Evolutionary conservation across 2,329 filamentous ascomycete species (phyloP).

Genomic region (Fusarium mexicanum): DNA sequence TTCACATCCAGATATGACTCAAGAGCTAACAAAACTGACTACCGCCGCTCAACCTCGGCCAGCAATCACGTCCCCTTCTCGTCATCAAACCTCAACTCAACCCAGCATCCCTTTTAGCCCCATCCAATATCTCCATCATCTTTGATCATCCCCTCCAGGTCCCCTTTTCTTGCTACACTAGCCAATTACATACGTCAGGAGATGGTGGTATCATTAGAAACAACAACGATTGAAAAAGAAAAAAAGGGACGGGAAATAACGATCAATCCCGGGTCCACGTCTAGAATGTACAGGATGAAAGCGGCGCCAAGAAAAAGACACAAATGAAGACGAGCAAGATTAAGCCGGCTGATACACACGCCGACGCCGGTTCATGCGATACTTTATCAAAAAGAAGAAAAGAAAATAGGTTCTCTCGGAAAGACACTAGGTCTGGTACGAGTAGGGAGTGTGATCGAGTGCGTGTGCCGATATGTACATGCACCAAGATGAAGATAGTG

Average conservation of each 20-base stretch:
- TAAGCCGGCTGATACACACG: slow-evolving; percentile 45
- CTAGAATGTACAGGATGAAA: slow-evolving; percentile 49
- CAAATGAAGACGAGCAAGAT: slow-evolving; percentile 46
- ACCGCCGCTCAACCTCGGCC: slow-evolving; percentile 36
- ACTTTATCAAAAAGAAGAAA: slow-evolving; percentile 35
- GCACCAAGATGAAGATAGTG: slow-evolving; percentile 18
- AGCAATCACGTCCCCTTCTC: slow-evolving; percentile 27
- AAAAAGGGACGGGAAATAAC: slow-evolving; percentile 34
- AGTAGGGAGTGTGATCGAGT: slow-evolving; percentile 29
- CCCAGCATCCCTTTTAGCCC: slow-evolving; percentile 19
- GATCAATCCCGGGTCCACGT: slow-evolving; percentile 46
- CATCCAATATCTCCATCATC: slow-evolving; percentile 27
- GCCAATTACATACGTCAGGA: slow-evolving; percentile 47
- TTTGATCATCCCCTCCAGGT: slow-evolving; percentile 17
- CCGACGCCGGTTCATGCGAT: slow-evolving; percentile 44
- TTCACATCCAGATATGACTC: slow-evolving; percentile 12
- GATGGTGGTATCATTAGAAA: slow-evolving; percentile 47
- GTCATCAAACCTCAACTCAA: slow-evolving; percentile 8
- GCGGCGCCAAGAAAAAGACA: slow-evolving; percentile 27
- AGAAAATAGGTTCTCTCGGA: slow-evolving; percentile 20
- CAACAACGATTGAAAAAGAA: slow-evolving; percentile 32
- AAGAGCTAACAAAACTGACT: slow-evolving; percentile 26
- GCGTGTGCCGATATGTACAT: slow-evolving; percentile 26
- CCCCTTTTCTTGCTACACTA: slow-evolving; percentile 35
- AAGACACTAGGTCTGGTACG: slow-evolving; percentile 27